Evolutionary conservation across 257 asterid genomes (phyloP).

Genomic region (Ajuga chamaepitys): DNA sequence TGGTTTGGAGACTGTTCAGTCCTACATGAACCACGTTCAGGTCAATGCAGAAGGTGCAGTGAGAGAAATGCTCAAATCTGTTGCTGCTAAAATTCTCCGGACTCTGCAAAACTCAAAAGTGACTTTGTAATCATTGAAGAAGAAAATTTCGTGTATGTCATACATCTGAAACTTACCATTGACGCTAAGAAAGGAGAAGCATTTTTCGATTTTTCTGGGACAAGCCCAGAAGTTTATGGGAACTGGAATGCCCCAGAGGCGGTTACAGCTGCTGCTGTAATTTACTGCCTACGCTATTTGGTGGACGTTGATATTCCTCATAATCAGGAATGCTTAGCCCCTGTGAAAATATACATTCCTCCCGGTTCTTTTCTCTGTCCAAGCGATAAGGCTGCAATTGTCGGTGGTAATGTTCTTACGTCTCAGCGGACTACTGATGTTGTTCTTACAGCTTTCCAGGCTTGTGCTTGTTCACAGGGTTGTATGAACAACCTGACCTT

Average conservation of each 20-base stretch:
- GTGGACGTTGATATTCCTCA: slow-evolving; percentile 92
- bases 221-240: slow-evolving; percentile 94
- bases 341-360: slow-evolving; percentile 73
- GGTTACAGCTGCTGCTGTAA: slow-evolving; percentile 92
- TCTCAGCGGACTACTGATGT: slow-evolving; percentile 93
- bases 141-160: slow-evolving; percentile 82
- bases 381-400: slow-evolving; percentile 86
- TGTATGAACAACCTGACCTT: slow-evolving; percentile 95
- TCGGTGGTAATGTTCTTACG: slow-evolving; percentile 92
- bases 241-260: slow-evolving; percentile 99
- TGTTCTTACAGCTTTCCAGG: slow-evolving; percentile 81
- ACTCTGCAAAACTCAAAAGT: slow-evolving; percentile 23
- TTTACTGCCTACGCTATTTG: slow-evolving; percentile 80
- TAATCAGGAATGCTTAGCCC: slow-evolving; percentile 93
- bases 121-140: slow-evolving; percentile 61
- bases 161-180: slow-evolving; percentile 70
- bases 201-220: slow-evolving; percentile 78
- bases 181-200: slow-evolving; percentile 74
- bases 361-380: slow-evolving; percentile 89
- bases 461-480: slow-evolving; percentile 96
- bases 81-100: slow-evolving; percentile 45
- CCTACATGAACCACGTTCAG: slow-evolving; percentile 91
- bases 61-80: slow-evolving; percentile 88
- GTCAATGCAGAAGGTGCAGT: slow-evolving; percentile 91
- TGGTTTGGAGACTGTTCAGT: slow-evolving; percentile 75